A percentile compares a stretch with the other conserved stretches of the same genome.
Evolutionary conservation across 139 green algal species (phyloP).

Genomic region (Chlamydomonas incerta): DNA sequence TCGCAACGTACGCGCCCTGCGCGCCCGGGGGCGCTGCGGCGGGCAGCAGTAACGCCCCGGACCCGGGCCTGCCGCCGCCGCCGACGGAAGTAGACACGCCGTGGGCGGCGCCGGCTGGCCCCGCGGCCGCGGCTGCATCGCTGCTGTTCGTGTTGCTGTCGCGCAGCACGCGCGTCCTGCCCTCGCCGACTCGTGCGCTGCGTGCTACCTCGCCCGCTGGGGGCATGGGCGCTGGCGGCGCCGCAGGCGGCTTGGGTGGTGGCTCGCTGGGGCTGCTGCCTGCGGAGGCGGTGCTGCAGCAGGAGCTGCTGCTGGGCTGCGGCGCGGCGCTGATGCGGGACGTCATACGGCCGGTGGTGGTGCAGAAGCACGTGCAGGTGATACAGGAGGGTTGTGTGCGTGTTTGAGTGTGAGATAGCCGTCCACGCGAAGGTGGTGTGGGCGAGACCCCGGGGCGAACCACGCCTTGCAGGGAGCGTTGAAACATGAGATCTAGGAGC

Average conservation of each 20-base stretch:
- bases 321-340: neutral
- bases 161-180: neutral
- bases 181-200: neutral
- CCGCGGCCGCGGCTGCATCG: neutral
- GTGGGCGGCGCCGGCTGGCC: neutral
- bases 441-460: no score
- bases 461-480: no score
- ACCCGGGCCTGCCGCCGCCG: conserved; percentile 15
- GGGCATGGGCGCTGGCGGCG: no score
- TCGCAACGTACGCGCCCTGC: conserved; percentile 15
- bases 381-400: no score
- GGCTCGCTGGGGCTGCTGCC: conserved; percentile 23
- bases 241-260: neutral
- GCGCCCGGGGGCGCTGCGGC: neutral
- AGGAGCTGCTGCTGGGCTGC: conserved; percentile 12
- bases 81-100: neutral
- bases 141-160: neutral
- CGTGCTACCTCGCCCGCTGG: no score
- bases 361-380: conserved; percentile 34
- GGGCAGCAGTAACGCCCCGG: neutral
- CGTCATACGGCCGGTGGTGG: neutral
- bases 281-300: conserved; percentile 4
- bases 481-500: no score
- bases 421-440: no score
- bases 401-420: no score